These are phyloP conservation scores for Baeospora myosura DNA, from an alignment of 1,284 basidiomycete genomes.

Conservation along the genomic window DNA sequence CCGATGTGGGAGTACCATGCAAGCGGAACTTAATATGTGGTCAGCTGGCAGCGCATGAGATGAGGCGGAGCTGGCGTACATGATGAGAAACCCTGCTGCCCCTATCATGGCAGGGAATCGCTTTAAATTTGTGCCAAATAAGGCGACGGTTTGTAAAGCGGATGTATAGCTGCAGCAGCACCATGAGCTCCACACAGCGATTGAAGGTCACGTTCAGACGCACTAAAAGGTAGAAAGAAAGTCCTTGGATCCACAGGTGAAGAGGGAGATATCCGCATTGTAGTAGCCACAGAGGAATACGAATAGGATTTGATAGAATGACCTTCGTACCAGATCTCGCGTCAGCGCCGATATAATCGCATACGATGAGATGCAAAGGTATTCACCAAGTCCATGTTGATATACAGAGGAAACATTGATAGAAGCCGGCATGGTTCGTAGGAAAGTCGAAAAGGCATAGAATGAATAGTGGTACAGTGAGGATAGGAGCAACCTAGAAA, in stretches of 20 bases:
- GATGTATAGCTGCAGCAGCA: constrained; percentile 41
- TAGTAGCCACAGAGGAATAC: constrained; percentile 41
- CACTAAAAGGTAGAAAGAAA: constrained; percentile 52
- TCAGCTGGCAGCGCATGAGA: background rate
- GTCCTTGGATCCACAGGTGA: constrained; percentile 41
- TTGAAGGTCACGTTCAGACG: constrained; percentile 14
- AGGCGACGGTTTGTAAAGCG: constrained; percentile 56
- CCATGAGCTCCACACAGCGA: constrained; percentile 2
- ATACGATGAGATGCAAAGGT: background rate
- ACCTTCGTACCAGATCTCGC: constrained; percentile 20
- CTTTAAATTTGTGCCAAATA: constrained; percentile 59
- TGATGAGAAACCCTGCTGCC: constrained; percentile 39
- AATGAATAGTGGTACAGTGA: constrained; percentile 22
- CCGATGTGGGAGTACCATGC: constrained; percentile 37
- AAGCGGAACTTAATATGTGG: constrained; percentile 28
- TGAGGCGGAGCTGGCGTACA: constrained; percentile 29
- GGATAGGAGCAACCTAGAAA: constrained; percentile 14
- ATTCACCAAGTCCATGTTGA: constrained; percentile 47
- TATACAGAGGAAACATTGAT: constrained; percentile 42
- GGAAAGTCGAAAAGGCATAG: constrained; percentile 53
- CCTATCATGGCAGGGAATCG: constrained; percentile 47
- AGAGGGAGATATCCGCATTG: constrained; percentile 19
- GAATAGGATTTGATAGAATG: constrained; percentile 27
- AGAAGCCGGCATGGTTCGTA: constrained; percentile 36
- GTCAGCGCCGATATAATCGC: background rate